Evolutionary conservation across 352 stramenopile genomes (phyloP), one percentile per base, ranked within the genome.

Genomic region (Globisporangium megalacanthum): DNA sequence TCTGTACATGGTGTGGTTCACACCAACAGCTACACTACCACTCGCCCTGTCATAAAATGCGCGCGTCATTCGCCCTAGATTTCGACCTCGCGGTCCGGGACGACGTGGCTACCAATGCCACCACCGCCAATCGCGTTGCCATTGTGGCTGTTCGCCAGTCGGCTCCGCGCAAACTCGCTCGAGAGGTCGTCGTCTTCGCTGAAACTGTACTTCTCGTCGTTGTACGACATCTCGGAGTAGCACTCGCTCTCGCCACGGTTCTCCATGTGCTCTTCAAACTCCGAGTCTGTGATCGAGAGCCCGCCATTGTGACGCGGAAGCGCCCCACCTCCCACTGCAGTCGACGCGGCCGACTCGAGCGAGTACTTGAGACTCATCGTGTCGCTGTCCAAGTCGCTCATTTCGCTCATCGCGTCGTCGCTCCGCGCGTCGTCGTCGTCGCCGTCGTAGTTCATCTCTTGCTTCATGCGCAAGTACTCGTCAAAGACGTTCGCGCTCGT

Each of bases 151-250:
- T 45, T 45, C n/a, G 17, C 50, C 19, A 53, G n/a, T 11, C 52
- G 52, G 45, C 49, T 62, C 22, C 49, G 56, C 11, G 73, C 66
- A 8, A 79, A 57, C 45, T 64, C 58, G 22, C 51, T 64, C 41
- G 60, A 44, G 55, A 70, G 64, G 35, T 61, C 61, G 20, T 85
- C 75, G 31, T 73, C 62, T 44, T 81, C 72, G 49, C 71, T 83
- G 55, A 89, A 88, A 15, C 70, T 83, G 65, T 89, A 89, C 58
- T 86, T 89, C 51, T 89, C 79, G 59, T 89, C 79, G 56, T 89
- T 89, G 77, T 88, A 88, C 47, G 79, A 89, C 77, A 89, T 88
- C 52, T 89, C 79, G 48, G 73, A 86, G 70, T 67, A 86, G 66
- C 77, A 88, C 58, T 89, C 79, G 58, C 79, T 89, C 62, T 76